phyloP scores from a whole-genome alignment of 306 rosid genomes.

The Adenanthera pavonina region DNA sequence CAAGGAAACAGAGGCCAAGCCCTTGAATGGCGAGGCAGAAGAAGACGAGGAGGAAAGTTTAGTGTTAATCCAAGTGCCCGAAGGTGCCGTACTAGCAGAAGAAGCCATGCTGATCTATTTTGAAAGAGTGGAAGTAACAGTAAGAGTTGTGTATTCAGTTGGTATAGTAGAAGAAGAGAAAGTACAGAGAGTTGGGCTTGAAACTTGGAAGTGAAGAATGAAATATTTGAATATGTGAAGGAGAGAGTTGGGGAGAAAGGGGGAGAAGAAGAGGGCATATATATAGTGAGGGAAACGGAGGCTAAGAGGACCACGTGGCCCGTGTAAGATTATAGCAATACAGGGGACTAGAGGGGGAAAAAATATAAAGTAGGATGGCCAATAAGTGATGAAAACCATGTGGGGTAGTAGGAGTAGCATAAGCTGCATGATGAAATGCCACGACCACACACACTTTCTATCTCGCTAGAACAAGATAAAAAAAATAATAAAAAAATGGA shows the following conservation, averaged over 20 bases:
- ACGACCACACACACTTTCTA: constrained; percentile 43
- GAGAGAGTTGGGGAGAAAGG: constrained; percentile 20
- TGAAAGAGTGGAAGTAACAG: neutral
- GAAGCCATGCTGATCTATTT: constrained; percentile 50
- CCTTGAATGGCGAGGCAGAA: constrained; percentile 20
- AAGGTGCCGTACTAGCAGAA: constrained; percentile 6
- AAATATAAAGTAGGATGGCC: constrained; percentile 30
- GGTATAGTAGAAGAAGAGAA: neutral
- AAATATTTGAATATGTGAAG: neutral
- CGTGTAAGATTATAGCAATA: constrained; percentile 68
- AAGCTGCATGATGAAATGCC: constrained; percentile 50
- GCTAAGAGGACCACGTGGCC: constrained; percentile 83
- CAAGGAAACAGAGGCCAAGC: constrained; percentile 33
- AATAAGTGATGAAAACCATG: constrained; percentile 59
- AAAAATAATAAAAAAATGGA: neutral
- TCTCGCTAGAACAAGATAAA: constrained; percentile 17
- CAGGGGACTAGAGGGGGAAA: constrained; percentile 10
- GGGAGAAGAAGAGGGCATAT: constrained; percentile 44
- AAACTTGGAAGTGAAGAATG: neutral
- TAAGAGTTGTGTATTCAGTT: neutral
- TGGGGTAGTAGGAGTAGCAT: constrained; percentile 42
- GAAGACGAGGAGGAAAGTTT: constrained; percentile 34
- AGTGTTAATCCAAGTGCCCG: constrained; percentile 45
- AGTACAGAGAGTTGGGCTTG: neutral
- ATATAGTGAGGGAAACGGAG: constrained; percentile 47